These are phyloP conservation scores for Phytophthora lateralis DNA, from an alignment of 352 stramenopile species.

Conservation along the genomic window DNA sequence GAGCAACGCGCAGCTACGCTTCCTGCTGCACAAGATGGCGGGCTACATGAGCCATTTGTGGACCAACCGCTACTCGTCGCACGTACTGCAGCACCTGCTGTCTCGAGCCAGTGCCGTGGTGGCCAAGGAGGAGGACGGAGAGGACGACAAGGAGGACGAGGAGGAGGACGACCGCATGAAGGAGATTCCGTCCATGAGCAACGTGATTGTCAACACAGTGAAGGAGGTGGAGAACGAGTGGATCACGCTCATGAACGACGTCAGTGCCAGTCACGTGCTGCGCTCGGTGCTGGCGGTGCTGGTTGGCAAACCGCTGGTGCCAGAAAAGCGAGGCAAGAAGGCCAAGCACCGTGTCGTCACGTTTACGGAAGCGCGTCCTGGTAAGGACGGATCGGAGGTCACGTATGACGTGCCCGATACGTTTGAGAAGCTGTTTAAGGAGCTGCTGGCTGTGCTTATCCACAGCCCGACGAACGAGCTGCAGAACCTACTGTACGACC, in stretches of 20 bases:
- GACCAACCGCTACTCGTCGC: conserved; percentile 89
- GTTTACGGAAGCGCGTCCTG: conserved; percentile 49
- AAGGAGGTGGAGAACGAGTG: conserved; percentile 81
- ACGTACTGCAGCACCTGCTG: conserved; percentile 81
- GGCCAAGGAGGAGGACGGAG: conserved; percentile 33
- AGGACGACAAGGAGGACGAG: conserved; percentile 37
- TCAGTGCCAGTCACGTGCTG: conserved; percentile 85
- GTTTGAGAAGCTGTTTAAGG: conserved; percentile 66
- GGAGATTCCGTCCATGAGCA: conserved; percentile 65
- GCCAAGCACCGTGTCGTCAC: conserved; percentile 74
- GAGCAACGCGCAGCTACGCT: conserved; percentile 72
- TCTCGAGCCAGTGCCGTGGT: conserved; percentile 64
- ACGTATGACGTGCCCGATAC: conserved; percentile 54
- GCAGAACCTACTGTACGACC: conserved; percentile 70
- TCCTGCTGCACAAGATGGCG: conserved; percentile 79
- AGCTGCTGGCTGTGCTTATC: conserved; percentile 60
- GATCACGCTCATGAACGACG: conserved; percentile 87
- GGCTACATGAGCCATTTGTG: conserved; percentile 84
- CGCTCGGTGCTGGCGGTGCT: conserved; percentile 74
- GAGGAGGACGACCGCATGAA: conserved; percentile 66
- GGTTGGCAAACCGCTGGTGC: conserved; percentile 63
- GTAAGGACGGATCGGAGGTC: conserved; percentile 44
- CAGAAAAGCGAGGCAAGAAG: conserved; percentile 85
- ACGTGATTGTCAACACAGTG: conserved; percentile 76
- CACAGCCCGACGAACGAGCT: conserved; percentile 48